Base-by-base conservation (phyloP, 164 flowering plant species). In the Aristolochia fimbriata region DNA sequence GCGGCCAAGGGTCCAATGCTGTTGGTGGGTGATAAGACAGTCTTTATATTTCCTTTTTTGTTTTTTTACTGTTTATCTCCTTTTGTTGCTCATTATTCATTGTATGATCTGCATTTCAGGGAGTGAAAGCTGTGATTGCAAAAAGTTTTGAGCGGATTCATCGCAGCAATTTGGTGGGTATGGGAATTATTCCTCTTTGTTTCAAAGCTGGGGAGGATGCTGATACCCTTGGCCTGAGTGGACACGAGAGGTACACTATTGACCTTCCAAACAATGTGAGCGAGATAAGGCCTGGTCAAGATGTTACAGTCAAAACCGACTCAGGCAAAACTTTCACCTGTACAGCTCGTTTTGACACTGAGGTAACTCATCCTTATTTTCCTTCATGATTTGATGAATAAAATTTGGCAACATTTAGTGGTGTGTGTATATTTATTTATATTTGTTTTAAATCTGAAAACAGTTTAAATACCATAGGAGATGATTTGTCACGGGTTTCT, bases 1-100 rank as follows among this genome's bases (percentile, higher is more conserved):
- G 91, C 91, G 63, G 88, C 91, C 56, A 85, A 85, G 77, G 91
- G 91, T 25, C 91, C 91, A 25, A 81, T 83, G 91, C 52, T 85
- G 43, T 62, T 73, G 83, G 88, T 83, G 23, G 70, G 78, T 65
- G 14, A 16, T 13, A 2, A 47, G 15, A 59, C 50, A n/a, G 27
- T 21, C 1, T 31, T 37, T 47, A 15, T 49, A 27, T 49, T 16
- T 13, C 3, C 11, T 20, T 45, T 24, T 2, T 58, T 8, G 24
- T 21, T 15, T 9, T 25, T 14, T 24, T 23, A 0, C 13, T 22
- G 27, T 48, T n/a, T 25, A 19, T 47, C 19, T 3, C 25, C 6
- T 27, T 21, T 15, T 31, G 14, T 3, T 31, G 6, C 1, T 47
- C 15, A 47, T 24, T 8, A 17, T 41, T 49, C 5, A 15, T 21